phyloP scores from a whole-genome alignment of 1,284 basidiomycete species.

The Heliocybe sulcata region DNA sequence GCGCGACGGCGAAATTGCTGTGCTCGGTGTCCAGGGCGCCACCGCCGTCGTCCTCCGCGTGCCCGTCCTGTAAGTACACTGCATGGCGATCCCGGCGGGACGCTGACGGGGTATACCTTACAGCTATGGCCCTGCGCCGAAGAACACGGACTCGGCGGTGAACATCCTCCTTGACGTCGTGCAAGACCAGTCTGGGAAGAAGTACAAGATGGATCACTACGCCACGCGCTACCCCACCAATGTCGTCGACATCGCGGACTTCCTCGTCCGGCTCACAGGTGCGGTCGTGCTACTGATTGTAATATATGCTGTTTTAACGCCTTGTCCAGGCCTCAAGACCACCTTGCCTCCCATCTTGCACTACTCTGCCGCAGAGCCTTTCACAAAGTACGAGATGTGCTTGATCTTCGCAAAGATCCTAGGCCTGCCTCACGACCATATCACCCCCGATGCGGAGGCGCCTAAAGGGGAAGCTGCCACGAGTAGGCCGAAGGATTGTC shows the following conservation, averaged over 20 bases:
- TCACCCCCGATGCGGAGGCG: slow-evolving; percentile 57
- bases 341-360: slow-evolving; percentile 63
- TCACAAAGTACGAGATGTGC: slow-evolving; percentile 84
- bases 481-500: slow-evolving; percentile 64
- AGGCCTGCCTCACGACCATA: slow-evolving; percentile 54
- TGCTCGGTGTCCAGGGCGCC: slow-evolving; percentile 46
- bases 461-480: slow-evolving; percentile 54
- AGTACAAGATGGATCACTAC: slow-evolving; percentile 84
- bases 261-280: slow-evolving; percentile 64
- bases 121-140: slow-evolving; percentile 74
- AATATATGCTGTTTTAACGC: not conserved
- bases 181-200: slow-evolving; percentile 68
- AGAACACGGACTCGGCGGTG: slow-evolving; percentile 73
- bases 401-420: slow-evolving; percentile 66
- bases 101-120: not conserved
- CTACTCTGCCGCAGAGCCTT: slow-evolving; percentile 67
- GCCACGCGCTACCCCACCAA: slow-evolving; percentile 80
- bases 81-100: not conserved
- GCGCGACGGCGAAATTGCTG: slow-evolving; percentile 65
- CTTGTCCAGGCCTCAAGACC: slow-evolving; percentile 3
- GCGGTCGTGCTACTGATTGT: slow-evolving; percentile 10
- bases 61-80: slow-evolving; percentile 62
- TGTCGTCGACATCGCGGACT: slow-evolving; percentile 67
- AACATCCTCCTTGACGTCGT: slow-evolving; percentile 78
- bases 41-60: slow-evolving; percentile 65